A percentile compares a stretch with the other conserved stretches of the same genome.
These are phyloP conservation scores for Fusarium sp. DNA, from an alignment of 2,329 filamentous ascomycete species.

Conservation along the genomic window DNA sequence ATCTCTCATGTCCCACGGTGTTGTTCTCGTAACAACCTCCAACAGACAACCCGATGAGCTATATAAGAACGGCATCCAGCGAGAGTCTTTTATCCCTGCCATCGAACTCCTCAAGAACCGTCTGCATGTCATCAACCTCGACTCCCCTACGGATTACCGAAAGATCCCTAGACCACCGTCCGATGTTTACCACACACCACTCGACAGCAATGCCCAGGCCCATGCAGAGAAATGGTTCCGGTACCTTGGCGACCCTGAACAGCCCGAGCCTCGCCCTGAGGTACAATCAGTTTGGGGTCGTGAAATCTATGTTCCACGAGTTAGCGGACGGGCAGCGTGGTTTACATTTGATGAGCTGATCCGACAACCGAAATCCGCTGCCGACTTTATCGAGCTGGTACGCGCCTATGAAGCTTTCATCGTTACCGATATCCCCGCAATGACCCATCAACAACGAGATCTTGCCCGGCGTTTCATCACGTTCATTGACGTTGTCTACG, in stretches of 20 bases:
- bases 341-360: constrained; percentile 96
- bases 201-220: constrained; percentile 80
- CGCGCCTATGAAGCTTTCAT: constrained; percentile 93
- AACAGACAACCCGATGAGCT: constrained; percentile 97
- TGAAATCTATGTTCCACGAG: constrained; percentile 86
- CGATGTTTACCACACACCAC: constrained; percentile 91
- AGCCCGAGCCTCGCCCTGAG: constrained; percentile 80
- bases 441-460: constrained; percentile 89
- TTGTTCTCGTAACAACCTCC: constrained; percentile 94
- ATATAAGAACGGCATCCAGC: constrained; percentile 98
- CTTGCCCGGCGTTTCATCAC: constrained; percentile 95
- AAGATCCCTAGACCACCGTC: constrained; percentile 95
- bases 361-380: constrained; percentile 87
- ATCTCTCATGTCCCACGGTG: constrained; percentile 94
- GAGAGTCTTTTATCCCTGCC: constrained; percentile 93
- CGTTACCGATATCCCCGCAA: constrained; percentile 89
- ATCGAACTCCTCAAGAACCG: constrained; percentile 90
- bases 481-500: constrained; percentile 96
- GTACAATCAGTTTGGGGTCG: constrained; percentile 92
- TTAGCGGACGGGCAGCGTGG: constrained; percentile 88
- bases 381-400: constrained; percentile 94
- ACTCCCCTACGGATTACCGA: constrained; percentile 96
- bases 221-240: constrained; percentile 97
- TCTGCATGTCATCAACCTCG: constrained; percentile 91
- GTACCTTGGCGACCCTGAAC: constrained; percentile 87